Percentiles rank a stretch among this genome's conserved stretches.
phyloP scores from a whole-genome alignment of 257 asterid species.

The Solanum virginianum region DNA sequence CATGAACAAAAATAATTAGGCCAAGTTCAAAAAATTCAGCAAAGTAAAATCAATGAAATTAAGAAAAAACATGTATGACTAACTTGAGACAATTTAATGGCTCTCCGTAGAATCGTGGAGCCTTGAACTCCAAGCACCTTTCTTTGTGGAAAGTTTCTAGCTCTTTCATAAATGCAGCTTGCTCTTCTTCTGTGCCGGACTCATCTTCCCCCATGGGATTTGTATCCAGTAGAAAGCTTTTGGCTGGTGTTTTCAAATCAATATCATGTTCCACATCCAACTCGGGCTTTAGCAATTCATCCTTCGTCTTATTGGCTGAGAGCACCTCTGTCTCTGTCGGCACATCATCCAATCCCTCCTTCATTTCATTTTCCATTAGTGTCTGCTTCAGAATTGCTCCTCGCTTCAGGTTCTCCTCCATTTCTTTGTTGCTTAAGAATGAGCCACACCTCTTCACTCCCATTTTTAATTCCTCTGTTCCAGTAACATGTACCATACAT shows the following conservation, averaged over 20 bases:
- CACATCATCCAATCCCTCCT: conserved; percentile 12
- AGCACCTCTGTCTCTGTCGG: conserved; percentile 14
- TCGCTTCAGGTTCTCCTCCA: background rate
- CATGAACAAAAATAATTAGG: background rate
- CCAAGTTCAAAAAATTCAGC: background rate
- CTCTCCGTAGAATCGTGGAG: conserved; percentile 75
- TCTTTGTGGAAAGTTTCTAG: conserved; percentile 61
- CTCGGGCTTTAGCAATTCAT: conserved; percentile 16
- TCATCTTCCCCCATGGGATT: conserved; percentile 45
- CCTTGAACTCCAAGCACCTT: conserved; percentile 69
- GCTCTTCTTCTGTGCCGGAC: conserved; percentile 71
- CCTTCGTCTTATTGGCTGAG: conserved; percentile 9
- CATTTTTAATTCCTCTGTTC: conserved; percentile 13
- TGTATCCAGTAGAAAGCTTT: conserved; percentile 41
- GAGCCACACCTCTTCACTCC: conserved; percentile 10
- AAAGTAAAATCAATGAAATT: background rate
- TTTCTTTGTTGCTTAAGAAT: background rate
- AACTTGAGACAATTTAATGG: conserved; percentile 87
- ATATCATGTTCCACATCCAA: conserved; percentile 5
- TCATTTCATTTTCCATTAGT: conserved; percentile 1
- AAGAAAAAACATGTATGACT: conserved; percentile 9
- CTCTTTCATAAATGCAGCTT: conserved; percentile 67
- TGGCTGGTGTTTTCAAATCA: conserved; percentile 25
- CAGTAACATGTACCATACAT: conserved; percentile 1
- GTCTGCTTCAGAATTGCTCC: background rate